Base-by-base conservation (phyloP, 495 filamentous ascomycete genomes). In the Entonaema liquescens region DNA sequence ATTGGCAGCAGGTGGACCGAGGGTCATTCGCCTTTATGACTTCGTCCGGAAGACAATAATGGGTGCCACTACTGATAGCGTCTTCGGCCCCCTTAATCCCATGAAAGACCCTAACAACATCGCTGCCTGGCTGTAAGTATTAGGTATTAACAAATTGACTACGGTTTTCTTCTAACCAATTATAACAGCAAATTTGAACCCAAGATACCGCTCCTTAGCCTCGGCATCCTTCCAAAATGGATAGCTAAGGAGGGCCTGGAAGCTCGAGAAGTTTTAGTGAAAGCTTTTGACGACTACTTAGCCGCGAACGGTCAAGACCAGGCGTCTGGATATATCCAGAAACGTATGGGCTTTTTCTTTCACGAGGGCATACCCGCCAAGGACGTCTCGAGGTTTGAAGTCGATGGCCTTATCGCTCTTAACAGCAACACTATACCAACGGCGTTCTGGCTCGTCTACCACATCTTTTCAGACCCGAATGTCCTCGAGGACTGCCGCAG, bases 401-500 rank as follows among this genome's bases (percentile, higher is more conserved):
- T 67, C 11, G 69, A 57, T 2, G 31, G 26, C 26, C 29, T 64
- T 9, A 23, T 68, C 9, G 77, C 67, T 3, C 5, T 71, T 7
- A 3, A 73, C 0, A 60, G 38, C 9, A 75, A 74, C 36, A 66
- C 57, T 0, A 42, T 59, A 0, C 62, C 72, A 0, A 49, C 50
- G 5, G 40, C 70, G 0, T 74, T 75, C 40, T 77, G 73, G 69
- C 19, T 65, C 13, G n/a, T 79, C 0, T 74, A 42, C 44, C 56
- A 75, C 44, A 57, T 76, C 17, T 74, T 69, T 55, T 64, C 73
- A 0, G 36, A 75, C 13, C 59, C 58, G 0, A 58, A 38, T 1
- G 31, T 77, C 0, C 47, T 79, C 5, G 2, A 38, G 5, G 52
- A 61, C 0, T 50, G 71, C 17, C 63, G 73, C 4, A 11, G 62